Evolutionary conservation across 495 filamentous ascomycete species (phyloP).

Genomic region (Parathielavia appendiculata): DNA sequence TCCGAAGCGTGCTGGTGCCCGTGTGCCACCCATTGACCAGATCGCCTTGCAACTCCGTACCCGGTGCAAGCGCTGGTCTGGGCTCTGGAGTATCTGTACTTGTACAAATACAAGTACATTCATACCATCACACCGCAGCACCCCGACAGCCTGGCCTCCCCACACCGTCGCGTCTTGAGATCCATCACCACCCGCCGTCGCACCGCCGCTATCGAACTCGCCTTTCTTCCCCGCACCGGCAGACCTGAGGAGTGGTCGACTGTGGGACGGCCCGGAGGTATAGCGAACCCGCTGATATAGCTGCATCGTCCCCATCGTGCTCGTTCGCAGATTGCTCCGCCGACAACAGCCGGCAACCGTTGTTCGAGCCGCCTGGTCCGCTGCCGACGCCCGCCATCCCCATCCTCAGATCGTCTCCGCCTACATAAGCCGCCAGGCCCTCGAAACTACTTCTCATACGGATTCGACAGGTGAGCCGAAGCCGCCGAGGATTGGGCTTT

Average conservation of each 20-base stretch:
- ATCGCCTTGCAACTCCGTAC: no score
- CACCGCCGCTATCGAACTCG: neutral
- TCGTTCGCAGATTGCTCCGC: slow-evolving; percentile 10
- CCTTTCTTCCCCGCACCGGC: slow-evolving; percentile 12
- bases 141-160: slow-evolving; percentile 3
- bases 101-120: no score
- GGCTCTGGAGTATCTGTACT: slow-evolving; percentile 13
- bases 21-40: neutral
- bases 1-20: no score
- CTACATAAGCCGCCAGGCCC: slow-evolving; percentile 28
- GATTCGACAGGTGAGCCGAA: slow-evolving; percentile 12
- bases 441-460: slow-evolving; percentile 9
- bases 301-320: slow-evolving; percentile 20
- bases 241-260: slow-evolving; percentile 14
- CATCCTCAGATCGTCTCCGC: slow-evolving; percentile 9
- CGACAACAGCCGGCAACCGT: slow-evolving; percentile 19
- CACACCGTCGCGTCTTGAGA: slow-evolving; percentile 10
- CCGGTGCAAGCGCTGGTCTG: no score
- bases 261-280: slow-evolving; percentile 20
- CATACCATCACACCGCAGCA: slow-evolving; percentile 12
- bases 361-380: slow-evolving; percentile 14
- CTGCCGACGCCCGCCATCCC: slow-evolving; percentile 1
- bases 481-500: neutral
- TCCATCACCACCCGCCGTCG: slow-evolving; percentile 7
- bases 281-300: slow-evolving; percentile 24